These are phyloP conservation scores for Penstemon barbatus DNA, from an alignment of 257 asterid species.

Conservation along the genomic window DNA sequence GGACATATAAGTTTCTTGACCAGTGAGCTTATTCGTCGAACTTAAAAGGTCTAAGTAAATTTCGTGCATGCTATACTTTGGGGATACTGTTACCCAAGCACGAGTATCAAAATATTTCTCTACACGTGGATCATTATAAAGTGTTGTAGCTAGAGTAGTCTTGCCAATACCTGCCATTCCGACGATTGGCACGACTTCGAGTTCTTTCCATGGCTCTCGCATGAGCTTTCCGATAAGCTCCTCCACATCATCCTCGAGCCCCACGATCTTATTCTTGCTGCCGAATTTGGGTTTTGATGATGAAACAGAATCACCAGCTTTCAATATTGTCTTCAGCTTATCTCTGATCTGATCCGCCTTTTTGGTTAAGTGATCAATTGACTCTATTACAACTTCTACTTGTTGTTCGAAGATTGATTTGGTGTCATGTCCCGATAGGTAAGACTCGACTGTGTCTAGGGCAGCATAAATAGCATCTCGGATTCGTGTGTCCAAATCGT, in stretches of 20 bases:
- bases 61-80: constrained; percentile 19
- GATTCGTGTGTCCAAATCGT: constrained; percentile 22
- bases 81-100: constrained; percentile 42
- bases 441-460: constrained; percentile 32
- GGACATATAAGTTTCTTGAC: too few relatives aligned
- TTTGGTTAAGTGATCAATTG: constrained; percentile 8
- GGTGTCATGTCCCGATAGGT: neutral
- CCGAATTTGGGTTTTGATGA: neutral
- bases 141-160: constrained; percentile 39
- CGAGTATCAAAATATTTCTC: constrained; percentile 20
- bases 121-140: constrained; percentile 23
- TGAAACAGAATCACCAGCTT: constrained; percentile 9
- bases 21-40: too few relatives aligned
- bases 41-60: too few relatives aligned
- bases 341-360: constrained; percentile 14
- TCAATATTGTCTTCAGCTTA: neutral
- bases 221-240: neutral
- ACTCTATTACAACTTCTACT: neutral
- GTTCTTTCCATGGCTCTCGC: neutral
- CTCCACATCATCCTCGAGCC: constrained; percentile 19
- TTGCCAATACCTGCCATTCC: constrained; percentile 46
- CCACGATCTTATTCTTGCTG: constrained; percentile 13
- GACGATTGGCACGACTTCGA: constrained; percentile 22
- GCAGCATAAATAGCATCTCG: constrained; percentile 29
- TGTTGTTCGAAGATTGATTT: neutral